These are phyloP conservation scores for Spencermartinsiella ligniputridi DNA, from an alignment of 1,139 yeast species.

Conservation along the genomic window DNA sequence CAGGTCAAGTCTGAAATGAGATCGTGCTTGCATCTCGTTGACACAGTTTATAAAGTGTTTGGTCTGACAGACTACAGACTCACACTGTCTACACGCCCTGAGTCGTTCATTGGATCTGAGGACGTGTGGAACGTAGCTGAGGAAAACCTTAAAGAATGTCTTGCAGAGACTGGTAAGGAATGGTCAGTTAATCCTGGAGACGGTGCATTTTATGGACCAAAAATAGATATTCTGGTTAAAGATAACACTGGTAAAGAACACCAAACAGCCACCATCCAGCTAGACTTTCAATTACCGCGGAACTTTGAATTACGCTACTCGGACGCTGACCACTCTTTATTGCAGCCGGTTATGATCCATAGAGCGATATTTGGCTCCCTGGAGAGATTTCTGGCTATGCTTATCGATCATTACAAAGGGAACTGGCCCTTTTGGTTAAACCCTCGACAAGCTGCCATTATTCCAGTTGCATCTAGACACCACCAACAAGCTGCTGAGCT, in stretches of 20 bases:
- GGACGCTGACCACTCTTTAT: slow-evolving; percentile 11
- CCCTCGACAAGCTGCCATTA: slow-evolving; percentile 85
- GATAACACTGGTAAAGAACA: slow-evolving; percentile 83
- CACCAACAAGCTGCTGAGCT: slow-evolving; percentile 49
- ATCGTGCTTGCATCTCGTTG: slow-evolving; percentile 68
- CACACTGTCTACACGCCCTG: slow-evolving; percentile 86
- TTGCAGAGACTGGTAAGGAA: slow-evolving; percentile 53
- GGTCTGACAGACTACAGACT: slow-evolving; percentile 67
- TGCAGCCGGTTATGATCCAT: slow-evolving; percentile 80
- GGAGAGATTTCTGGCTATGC: slow-evolving; percentile 86
- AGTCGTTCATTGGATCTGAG: slow-evolving; percentile 74
- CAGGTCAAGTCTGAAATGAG: slow-evolving; percentile 79
- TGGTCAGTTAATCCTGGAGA: slow-evolving; percentile 87
- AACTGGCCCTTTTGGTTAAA: slow-evolving; percentile 99
- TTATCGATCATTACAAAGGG: slow-evolving; percentile 87
- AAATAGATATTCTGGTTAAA: slow-evolving; percentile 75
- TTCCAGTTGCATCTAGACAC: slow-evolving; percentile 71
- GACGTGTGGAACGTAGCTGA: slow-evolving; percentile 88
- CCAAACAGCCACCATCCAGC: slow-evolving; percentile 93
- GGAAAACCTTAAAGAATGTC: slow-evolving; percentile 57
- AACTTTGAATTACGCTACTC: slow-evolving; percentile 69
- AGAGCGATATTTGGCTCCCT: slow-evolving; percentile 94
- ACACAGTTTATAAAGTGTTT: slow-evolving; percentile 73
- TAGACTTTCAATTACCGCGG: slow-evolving; percentile 90
- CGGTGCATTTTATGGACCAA: slow-evolving; percentile 98